Evolutionary conservation across 2,329 filamentous ascomycete species (phyloP), one percentile per base, ranked within the genome.

Genomic region (Fusarium humuli): DNA sequence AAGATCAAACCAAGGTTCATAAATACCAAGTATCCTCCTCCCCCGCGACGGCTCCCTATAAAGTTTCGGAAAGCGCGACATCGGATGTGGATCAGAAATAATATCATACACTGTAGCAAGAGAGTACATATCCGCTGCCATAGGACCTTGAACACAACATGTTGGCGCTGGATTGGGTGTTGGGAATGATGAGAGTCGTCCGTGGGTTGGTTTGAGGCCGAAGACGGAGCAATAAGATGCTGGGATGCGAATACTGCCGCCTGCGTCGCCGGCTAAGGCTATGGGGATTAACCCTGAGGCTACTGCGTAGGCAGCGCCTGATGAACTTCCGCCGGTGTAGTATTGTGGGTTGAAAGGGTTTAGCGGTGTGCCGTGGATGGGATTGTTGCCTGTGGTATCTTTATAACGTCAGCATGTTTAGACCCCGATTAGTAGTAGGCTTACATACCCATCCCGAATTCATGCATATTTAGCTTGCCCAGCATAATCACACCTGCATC

Each of bases 401-500:
- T 32, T 7, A 22, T 5, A 20, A 23, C 8, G 25, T 73, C 23
- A 77, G 59, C 53, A 34, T n/a, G 22, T 12, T 1, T 4, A n/a
- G 30, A 27, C 16, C 9, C 29, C 20, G 23, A 11, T 11, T 23
- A 40, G 23, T 2, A 11, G 16, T 3, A 6, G 3, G 12, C 9
- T 16, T 18, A n/a, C 44, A n/a, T 79, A 88, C 88, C 91, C 67
- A 91, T 85, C 8, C 91, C 92, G 52, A 92, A 84, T 77, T 94
- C 92, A 77, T 94, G 91, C 91, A 94, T 94, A n/a, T 85, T 90
- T 3, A 88, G 84, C 80, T 93, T 94, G 13, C 91, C 92, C 16
- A 94, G 81, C 20, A 93, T 81, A 23, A 95, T 82, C 3, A 87
- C 91, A 3, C 93, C 93, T 0, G 90, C 88, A 50, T 92, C 89